Evolutionary conservation across 1,284 basidiomycete species (phyloP).

Genomic region (Singerocomus inundabilis): DNA sequence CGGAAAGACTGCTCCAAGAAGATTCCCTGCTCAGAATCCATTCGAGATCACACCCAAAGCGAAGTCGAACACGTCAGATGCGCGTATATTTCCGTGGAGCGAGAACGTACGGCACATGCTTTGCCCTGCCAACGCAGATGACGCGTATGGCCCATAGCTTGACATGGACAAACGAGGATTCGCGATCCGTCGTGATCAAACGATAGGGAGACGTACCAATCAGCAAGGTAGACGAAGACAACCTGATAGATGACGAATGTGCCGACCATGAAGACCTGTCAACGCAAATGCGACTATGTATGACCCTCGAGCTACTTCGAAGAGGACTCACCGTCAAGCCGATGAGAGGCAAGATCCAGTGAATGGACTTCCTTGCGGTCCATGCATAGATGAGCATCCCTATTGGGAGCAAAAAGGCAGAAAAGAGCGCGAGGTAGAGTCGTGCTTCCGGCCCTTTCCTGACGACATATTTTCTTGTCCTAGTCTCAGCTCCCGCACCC

Average conservation of each 20-base stretch:
- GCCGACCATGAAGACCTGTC: slow-evolving; percentile 53
- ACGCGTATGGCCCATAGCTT: slow-evolving; percentile 73
- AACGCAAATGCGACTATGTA: background rate
- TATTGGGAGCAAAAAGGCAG: slow-evolving; percentile 49
- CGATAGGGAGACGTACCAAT: slow-evolving; percentile 48
- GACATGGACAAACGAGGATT: slow-evolving; percentile 1
- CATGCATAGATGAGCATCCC: slow-evolving; percentile 56
- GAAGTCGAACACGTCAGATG: slow-evolving; percentile 18
- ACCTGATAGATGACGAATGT: slow-evolving; percentile 62
- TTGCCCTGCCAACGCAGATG: slow-evolving; percentile 76
- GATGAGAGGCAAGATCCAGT: slow-evolving; percentile 46
- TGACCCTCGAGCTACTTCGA: background rate
- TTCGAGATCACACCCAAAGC: slow-evolving; percentile 3
- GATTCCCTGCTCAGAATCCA: slow-evolving; percentile 45
- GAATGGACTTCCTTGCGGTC: slow-evolving; percentile 30
- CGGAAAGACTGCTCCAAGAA: slow-evolving; percentile 59
- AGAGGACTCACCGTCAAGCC: slow-evolving; percentile 41
- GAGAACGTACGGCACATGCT: slow-evolving; percentile 57
- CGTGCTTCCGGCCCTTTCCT: slow-evolving; percentile 63
- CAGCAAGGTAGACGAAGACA: slow-evolving; percentile 71
- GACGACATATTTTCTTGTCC: slow-evolving; percentile 29
- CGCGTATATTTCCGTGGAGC: background rate
- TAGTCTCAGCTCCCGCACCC: slow-evolving; percentile 13
- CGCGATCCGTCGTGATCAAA: background rate
- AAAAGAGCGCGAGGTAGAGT: slow-evolving; percentile 54